phyloP scores from a whole-genome alignment of 352 stramenopile genomes.

The Phytophthora niederhauseri region DNA sequence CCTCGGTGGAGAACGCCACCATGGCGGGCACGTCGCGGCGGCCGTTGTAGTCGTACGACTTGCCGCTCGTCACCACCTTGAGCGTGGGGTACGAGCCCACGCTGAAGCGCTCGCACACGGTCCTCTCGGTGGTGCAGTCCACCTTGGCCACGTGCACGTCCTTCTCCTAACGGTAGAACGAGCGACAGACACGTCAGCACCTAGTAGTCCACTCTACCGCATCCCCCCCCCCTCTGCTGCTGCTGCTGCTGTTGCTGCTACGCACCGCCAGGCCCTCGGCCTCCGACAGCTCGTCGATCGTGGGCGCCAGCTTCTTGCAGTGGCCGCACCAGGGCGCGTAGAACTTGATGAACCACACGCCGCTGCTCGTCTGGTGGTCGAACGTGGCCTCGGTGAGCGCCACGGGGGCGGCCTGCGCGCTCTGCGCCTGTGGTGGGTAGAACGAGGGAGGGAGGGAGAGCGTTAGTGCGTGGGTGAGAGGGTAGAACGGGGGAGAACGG shows the following conservation, averaged over 20 bases:
- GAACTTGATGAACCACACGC: slow-evolving; percentile 86
- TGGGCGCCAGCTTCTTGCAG: slow-evolving; percentile 79
- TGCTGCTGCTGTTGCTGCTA: background rate
- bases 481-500: background rate
- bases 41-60: slow-evolving; percentile 77
- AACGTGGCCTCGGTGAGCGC: slow-evolving; percentile 60
- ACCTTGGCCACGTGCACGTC: slow-evolving; percentile 70
- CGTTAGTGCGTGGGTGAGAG: background rate
- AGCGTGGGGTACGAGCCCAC: slow-evolving; percentile 85
- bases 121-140: slow-evolving; percentile 78
- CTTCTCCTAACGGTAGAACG: slow-evolving; percentile 13
- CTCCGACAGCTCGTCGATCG: slow-evolving; percentile 62
- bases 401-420: slow-evolving; percentile 33
- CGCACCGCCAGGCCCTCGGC: slow-evolving; percentile 34
- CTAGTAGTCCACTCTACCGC: background rate
- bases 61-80: slow-evolving; percentile 67
- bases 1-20: slow-evolving; percentile 53
- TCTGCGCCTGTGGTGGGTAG: slow-evolving; percentile 11
- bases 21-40: slow-evolving; percentile 63
- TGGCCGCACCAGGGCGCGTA: slow-evolving; percentile 88
- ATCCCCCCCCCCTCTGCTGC: too few relatives aligned
- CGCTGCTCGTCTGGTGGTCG: slow-evolving; percentile 54
- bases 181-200: background rate
- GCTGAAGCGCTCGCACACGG: slow-evolving; percentile 80
- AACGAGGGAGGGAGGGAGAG: background rate